Conservation (phyloP, 73 alveolate genomes). For the Urostyla sp. region DNA sequence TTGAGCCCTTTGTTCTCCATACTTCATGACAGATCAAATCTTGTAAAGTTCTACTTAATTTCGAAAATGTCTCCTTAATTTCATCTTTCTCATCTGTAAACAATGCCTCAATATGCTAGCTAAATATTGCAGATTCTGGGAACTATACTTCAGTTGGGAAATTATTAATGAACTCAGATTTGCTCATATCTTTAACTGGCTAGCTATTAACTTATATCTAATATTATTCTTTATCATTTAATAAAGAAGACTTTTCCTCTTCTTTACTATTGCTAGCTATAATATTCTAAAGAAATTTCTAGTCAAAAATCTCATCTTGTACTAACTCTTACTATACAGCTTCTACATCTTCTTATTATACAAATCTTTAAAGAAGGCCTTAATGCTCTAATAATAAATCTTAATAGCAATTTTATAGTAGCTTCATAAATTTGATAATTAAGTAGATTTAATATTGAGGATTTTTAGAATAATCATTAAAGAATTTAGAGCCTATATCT, state of each 20-base stretch:
- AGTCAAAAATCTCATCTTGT: background rate
- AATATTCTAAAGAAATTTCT: background rate
- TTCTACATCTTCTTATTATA: background rate
- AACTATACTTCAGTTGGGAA: background rate
- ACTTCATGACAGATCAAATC: slow-evolving; percentile 8
- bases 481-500: slow-evolving; percentile 26
- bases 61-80: background rate
- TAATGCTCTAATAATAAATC: background rate
- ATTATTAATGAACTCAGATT: background rate
- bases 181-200: background rate
- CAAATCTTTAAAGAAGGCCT: background rate
- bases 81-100: background rate
- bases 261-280: background rate
- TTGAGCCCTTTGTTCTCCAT: slow-evolving; percentile 27
- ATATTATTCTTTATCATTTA: background rate
- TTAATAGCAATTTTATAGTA: background rate
- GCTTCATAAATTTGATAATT: background rate
- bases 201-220: background rate
- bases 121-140: background rate
- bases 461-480: background rate
- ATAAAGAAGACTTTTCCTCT: background rate
- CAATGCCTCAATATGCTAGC: slow-evolving; percentile 3
- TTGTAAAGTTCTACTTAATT: background rate
- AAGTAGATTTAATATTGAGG: background rate
- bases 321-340: slow-evolving; percentile 7